phyloP scores from a whole-genome alignment of 345 rosid genomes.

The Cardamine resedifolia region DNA sequence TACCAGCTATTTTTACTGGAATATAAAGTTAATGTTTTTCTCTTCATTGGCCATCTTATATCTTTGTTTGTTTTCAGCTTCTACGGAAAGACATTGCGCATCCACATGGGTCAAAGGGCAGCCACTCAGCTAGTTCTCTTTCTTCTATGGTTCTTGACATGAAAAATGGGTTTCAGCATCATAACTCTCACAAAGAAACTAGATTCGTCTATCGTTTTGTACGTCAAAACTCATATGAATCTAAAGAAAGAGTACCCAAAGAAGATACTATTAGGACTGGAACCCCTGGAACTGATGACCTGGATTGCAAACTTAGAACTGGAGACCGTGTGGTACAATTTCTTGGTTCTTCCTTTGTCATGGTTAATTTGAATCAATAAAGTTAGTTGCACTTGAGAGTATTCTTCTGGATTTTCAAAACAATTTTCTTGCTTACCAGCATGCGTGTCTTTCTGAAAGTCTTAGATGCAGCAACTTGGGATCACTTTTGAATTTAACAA shows the following conservation, averaged over 20 bases:
- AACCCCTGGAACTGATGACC: slow-evolving; percentile 44
- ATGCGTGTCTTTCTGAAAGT: slow-evolving; percentile 19
- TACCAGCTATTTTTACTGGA: slow-evolving; percentile 6
- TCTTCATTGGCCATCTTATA: slow-evolving; percentile 18
- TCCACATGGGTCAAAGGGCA: slow-evolving; percentile 47
- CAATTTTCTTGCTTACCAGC: slow-evolving; percentile 18
- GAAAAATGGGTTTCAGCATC: slow-evolving; percentile 44
- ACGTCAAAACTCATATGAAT: slow-evolving; percentile 41
- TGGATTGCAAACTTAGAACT: slow-evolving; percentile 60
- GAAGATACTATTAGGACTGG: slow-evolving; percentile 38
- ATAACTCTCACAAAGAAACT: slow-evolving; percentile 49
- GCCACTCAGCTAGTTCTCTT: slow-evolving; percentile 49
- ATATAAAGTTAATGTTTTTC: not conserved
- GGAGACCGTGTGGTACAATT: slow-evolving; percentile 90
- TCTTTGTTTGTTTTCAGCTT: slow-evolving; percentile 51
- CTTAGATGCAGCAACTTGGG: not conserved
- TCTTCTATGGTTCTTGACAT: slow-evolving; percentile 79
- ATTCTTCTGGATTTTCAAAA: not conserved
- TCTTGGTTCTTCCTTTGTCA: slow-evolving; percentile 8
- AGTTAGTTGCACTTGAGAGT: slow-evolving; percentile 1
- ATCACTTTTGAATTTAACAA: slow-evolving; percentile 1
- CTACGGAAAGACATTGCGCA: slow-evolving; percentile 56
- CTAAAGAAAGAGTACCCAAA: slow-evolving; percentile 36
- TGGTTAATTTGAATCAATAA: slow-evolving; percentile 14
- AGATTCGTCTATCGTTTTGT: slow-evolving; percentile 77